Conservation (phyloP, 2,329 filamentous ascomycete species). For the Ophiostoma perfectum region DNA sequence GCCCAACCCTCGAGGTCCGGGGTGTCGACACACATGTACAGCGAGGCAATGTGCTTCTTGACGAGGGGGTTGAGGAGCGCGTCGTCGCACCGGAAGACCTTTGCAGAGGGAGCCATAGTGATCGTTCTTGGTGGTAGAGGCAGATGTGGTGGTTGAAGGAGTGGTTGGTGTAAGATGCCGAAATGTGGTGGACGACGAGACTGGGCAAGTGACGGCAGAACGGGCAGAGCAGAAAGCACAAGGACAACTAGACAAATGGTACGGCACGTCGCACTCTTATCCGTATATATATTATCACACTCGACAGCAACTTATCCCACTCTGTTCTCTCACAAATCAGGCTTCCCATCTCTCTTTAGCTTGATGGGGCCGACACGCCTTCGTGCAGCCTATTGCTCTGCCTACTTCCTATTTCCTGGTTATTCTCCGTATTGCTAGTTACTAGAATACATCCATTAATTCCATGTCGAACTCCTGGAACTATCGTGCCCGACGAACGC, state of each 20-base stretch:
- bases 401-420: neutral
- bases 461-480: neutral
- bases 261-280: neutral
- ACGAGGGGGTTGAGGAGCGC: constrained; percentile 20
- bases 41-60: constrained; percentile 22
- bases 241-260: neutral
- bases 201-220: neutral
- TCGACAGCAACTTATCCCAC: neutral
- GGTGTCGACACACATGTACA: constrained; percentile 23
- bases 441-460: neutral
- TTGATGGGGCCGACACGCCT: neutral
- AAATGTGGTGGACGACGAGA: neutral
- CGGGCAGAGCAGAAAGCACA: neutral
- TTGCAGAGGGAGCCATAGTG: constrained; percentile 18
- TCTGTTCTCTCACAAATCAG: neutral
- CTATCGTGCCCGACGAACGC: neutral
- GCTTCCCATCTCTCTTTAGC: neutral
- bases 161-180: neutral
- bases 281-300: neutral
- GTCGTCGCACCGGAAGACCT: constrained; percentile 23
- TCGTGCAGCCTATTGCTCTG: neutral
- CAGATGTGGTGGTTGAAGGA: neutral
- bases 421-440: neutral
- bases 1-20: constrained; percentile 19
- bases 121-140: neutral